Evolutionary conservation across 768 basidiomycete species (phyloP), one percentile per base, ranked within the genome.

Genomic region (Hydnomerulius pinastri): DNA sequence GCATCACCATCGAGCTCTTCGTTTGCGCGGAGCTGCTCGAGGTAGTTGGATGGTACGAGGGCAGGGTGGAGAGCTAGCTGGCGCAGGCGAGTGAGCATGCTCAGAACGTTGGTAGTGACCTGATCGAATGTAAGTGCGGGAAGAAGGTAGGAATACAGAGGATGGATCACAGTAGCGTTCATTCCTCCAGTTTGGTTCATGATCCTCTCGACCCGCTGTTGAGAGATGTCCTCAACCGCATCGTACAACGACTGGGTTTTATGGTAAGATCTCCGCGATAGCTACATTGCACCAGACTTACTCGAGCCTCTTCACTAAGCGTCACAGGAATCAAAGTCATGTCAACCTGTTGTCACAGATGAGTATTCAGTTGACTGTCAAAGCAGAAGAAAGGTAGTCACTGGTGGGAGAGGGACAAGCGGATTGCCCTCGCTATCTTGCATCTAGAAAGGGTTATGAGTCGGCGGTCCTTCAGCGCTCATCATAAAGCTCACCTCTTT

Each of bases 41-140:
- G 63, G 59, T 92, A 94, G 53, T 82, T 75, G 7, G 71, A 54
- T 4, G 92, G 92, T 42, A 92, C 71, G 21, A 95, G 75, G 2
- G 81, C 82, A 0, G 91, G 87, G 60, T 94, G 90, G 21, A 92
- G 78, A 15, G 79, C 86, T 17, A 93, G 71, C 67, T 95, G 92
- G 25, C 92, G 82, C 65, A 95, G 74, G 15, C 92, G 86, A 7
- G 90, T 92, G n/a, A 93, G 78, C 78, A 93, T 83, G 53, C 86
- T 85, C 30, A 92, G 67, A 12, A 90, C 82, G 58, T 86, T 85
- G 2, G 81, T 81, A 50, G 84, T 81, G 1, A 82, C 75, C 87
- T 90, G 53, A 17, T 50, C 21, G 44, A 37, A 48, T 37, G 38
- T 52, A 32, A 53, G 51, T 51, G 9, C 42, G 27, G 39, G 28